phyloP scores from a whole-genome alignment of 495 filamentous ascomycete species.

The Xylaria venustula region DNA sequence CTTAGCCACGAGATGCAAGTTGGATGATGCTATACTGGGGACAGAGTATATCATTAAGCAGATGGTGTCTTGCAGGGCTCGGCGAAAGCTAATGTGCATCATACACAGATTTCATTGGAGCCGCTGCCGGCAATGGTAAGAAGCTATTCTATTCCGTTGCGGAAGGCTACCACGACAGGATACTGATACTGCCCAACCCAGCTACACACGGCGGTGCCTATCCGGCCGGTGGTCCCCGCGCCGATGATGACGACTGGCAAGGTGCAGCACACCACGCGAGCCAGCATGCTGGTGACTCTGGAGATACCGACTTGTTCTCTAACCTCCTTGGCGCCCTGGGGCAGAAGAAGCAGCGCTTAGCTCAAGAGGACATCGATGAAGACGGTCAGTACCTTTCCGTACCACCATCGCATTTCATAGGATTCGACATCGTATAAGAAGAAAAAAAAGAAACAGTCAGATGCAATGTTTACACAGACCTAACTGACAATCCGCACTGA shows the following conservation, averaged over 20 bases:
- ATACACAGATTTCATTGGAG: slow-evolving; percentile 17
- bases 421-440: neutral
- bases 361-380: slow-evolving; percentile 59
- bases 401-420: neutral
- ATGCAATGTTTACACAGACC: neutral
- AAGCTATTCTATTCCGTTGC: neutral
- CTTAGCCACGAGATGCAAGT: neutral
- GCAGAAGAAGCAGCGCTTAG: slow-evolving; percentile 48
- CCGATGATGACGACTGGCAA: slow-evolving; percentile 44
- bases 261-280: slow-evolving; percentile 52
- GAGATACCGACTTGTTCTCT: slow-evolving; percentile 50
- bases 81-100: slow-evolving; percentile 14
- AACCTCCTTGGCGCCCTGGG: slow-evolving; percentile 46
- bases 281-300: slow-evolving; percentile 48
- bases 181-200: slow-evolving; percentile 3
- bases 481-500: slow-evolving; percentile 1
- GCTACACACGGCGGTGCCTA: slow-evolving; percentile 40
- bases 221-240: slow-evolving; percentile 33
- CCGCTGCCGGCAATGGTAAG: slow-evolving; percentile 28
- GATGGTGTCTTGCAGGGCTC: neutral
- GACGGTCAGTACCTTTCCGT: slow-evolving; percentile 36
- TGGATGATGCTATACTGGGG: neutral
- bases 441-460: neutral
- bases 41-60: neutral
- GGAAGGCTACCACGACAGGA: neutral